Evolutionary conservation across 2,329 filamentous ascomycete species (phyloP), one percentile per base, ranked within the genome.

Genomic region (Ambrosiella cleistominuta): DNA sequence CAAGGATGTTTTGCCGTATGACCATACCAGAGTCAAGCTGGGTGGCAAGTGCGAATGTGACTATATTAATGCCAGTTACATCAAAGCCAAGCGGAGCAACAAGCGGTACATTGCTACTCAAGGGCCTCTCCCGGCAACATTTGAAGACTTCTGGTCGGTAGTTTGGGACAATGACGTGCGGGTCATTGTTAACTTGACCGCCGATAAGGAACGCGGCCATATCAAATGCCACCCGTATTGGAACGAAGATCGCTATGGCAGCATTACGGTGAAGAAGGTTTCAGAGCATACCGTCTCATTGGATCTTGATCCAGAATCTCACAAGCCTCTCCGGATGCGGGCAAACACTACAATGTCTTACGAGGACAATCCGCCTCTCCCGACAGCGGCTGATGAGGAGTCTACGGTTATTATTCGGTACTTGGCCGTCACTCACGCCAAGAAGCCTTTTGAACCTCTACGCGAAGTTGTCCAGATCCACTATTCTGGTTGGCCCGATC

Each of bases 41-140:
- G 19, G 15, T 9, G 80, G 81, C 47, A 80, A 84, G 40, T 72
- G 78, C 0, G 72, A 77, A 19, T 95, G 91, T 68, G 93, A 98
- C 68, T 98, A 98, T 66, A 82, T 98, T 70, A 98, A 98, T 66
- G 93, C 90, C 15, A 97, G 87, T 67, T 81, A 95, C 64, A 74
- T 97, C 62, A 83, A 86, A 67, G 80, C 90, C 1, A 79, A 82
- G 36, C 79, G 85, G 64, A 95, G 87, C 63, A 84, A 94, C 68
- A 96, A 95, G 73, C 80, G 82, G 47, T 98, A 98, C 67, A 97
- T 98, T 69, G 91, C 91, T 54, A 91, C 89, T 11, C 93, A 98
- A 69, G 93, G 89, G 0, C 93, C 93, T 8, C 79, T 97, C 42
- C 93, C 93, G 17, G 83, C 87, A 54, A 98, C 93, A 0, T 96